A percentile compares a stretch with the other conserved stretches of the same genome.
These are phyloP conservation scores for Penicillium parvum DNA, from an alignment of 495 filamentous ascomycete genomes.

Conservation along the genomic window DNA sequence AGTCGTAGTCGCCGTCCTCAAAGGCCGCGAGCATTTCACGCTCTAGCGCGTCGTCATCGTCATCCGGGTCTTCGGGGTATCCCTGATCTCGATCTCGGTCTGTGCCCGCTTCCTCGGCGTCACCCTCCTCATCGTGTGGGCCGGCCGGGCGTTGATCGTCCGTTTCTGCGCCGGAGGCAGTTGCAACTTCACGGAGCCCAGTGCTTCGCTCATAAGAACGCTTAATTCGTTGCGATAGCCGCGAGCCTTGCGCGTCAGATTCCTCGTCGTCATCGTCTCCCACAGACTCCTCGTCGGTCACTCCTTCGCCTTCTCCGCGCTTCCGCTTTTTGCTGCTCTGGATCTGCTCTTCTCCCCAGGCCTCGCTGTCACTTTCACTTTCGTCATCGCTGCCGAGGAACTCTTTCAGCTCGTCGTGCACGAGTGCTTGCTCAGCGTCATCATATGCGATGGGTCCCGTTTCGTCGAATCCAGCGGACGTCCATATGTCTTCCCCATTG, in stretches of 20 bases:
- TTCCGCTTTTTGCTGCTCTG: conserved; percentile 38
- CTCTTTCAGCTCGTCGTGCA: conserved; percentile 72
- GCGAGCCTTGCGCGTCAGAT: conserved; percentile 34
- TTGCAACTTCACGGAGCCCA: conserved; percentile 44
- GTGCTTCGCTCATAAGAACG: conserved; percentile 46
- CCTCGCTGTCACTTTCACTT: conserved; percentile 46
- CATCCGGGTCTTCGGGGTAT: conserved; percentile 31
- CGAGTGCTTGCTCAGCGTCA: conserved; percentile 42
- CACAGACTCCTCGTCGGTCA: conserved; percentile 24
- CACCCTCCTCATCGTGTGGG: conserved; percentile 43
- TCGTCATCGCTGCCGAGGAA: conserved; percentile 69
- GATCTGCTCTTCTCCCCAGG: conserved; percentile 25
- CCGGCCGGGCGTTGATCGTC: conserved; percentile 40
- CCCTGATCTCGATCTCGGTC: conserved; percentile 11
- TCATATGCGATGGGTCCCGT: conserved; percentile 39
- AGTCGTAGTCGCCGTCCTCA: conserved; percentile 45
- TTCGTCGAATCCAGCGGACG: conserved; percentile 29
- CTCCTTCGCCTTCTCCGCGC: conserved; percentile 33
- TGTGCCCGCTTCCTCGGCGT: conserved; percentile 20
- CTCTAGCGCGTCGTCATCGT: conserved; percentile 61
- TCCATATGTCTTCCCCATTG: conserved; percentile 45
- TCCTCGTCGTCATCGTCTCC: conserved; percentile 32
- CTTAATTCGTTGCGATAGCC: conserved; percentile 47
- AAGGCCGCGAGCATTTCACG: conserved; percentile 65
- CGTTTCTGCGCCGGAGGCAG: conserved; percentile 28